Evolutionary conservation across 805 yeast species (phyloP), one percentile per base, ranked within the genome.

Genomic region (Zygosaccharomyces bailii): DNA sequence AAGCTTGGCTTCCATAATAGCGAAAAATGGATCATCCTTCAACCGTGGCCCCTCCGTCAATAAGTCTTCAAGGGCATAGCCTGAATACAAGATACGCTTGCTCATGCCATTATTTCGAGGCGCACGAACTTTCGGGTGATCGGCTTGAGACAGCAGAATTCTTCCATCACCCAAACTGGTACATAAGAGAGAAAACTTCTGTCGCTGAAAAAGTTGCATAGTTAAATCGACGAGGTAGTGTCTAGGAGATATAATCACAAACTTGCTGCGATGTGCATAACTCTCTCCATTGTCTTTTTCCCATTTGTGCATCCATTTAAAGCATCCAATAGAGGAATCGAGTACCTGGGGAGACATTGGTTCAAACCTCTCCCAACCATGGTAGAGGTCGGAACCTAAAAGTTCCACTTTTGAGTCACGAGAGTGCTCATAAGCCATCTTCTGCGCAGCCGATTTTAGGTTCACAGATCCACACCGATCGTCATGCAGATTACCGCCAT

Each of bases 41-140:
- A 32, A 30, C 0, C 35, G 37, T 16, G 34, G 43, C 4, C 43
- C 34, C 8, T 34, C 40, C 8, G 57, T 52, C 2, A 64, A 36
- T 14, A 59, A 43, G 44, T 57, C 50, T 42, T 64, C 68, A 6
- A 64, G 50, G 5, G 60, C 64, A 44, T 60, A 59, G 3, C 68
- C 68, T 14, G 63, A 57, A 35, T 58, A 54, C 35, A 56, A 47
- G 17, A 59, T 53, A 38, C 53, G 57, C 14, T 49, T 48, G 3
- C 42, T 39, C 45, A 45, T 45, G 8, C 36, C 23, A 31, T 50
- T 41, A 10, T 34, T 40, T 3, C 53, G 45, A 37, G 42, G 42
- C 18, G 54, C 45, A 10, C 34, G 42, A n/a, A 39, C 35, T 11
- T 20, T 21, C 13, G 23, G 24, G 3, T 45, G 41, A 13, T 35